Percentiles rank a stretch among this genome's conserved stretches.
Evolutionary conservation across 2,329 filamentous ascomycete species (phyloP).

Genomic region (Colletotrichum viniferum): DNA sequence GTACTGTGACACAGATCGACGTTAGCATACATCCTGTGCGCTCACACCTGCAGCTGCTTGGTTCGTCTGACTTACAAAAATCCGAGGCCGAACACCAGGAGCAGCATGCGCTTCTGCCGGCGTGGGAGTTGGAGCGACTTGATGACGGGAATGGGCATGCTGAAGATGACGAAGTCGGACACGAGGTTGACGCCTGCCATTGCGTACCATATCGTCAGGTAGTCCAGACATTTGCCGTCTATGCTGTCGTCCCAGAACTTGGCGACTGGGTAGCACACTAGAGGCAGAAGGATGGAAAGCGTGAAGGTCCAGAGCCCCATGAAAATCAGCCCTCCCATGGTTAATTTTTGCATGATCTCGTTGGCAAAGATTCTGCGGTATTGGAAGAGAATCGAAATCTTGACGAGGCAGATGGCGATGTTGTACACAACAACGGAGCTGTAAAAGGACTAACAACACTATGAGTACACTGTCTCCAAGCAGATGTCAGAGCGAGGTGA

Average conservation of each 20-base stretch:
- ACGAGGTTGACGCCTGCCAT: conserved; percentile 31
- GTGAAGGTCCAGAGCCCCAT: conserved; percentile 31
- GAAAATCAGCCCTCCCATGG: conserved; percentile 28
- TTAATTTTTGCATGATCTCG: conserved; percentile 25
- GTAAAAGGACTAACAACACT: conserved; percentile 30
- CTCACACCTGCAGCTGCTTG: neutral
- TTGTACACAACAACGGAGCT: conserved; percentile 39
- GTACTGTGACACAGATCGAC: conserved; percentile 21
- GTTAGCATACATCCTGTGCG: neutral
- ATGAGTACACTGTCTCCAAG: neutral
- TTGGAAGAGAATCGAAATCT: conserved; percentile 41
- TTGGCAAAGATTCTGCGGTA: conserved; percentile 41
- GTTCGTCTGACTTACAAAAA: conserved; percentile 28
- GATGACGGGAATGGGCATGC: conserved; percentile 29
- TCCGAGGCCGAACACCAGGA: conserved; percentile 28
- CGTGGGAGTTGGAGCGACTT: conserved; percentile 24
- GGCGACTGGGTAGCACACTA: conserved; percentile 31
- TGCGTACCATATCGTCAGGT: conserved; percentile 31
- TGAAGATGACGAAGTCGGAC: conserved; percentile 30
- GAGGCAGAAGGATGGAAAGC: conserved; percentile 31
- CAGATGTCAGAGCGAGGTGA: too few species aligned
- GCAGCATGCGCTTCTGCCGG: conserved; percentile 27
- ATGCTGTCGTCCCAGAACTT: conserved; percentile 28
- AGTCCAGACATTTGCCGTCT: conserved; percentile 28
- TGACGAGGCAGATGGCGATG: conserved; percentile 34